These are phyloP conservation scores for Aspergillus hiratsukae DNA, from an alignment of 2,329 filamentous ascomycete species.

Conservation along the genomic window DNA sequence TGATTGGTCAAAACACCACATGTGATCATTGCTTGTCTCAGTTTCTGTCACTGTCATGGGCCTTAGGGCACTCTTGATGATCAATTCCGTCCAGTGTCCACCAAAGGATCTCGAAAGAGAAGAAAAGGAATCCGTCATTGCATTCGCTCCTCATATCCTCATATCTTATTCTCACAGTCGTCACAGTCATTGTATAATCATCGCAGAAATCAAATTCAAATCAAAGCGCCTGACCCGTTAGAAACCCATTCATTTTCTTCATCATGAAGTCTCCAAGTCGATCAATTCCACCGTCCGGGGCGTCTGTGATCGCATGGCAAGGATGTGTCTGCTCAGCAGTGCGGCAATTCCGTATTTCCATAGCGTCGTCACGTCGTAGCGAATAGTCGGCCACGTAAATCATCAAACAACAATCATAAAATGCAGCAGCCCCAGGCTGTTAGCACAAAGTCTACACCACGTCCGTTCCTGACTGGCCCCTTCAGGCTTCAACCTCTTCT, in stretches of 20 bases:
- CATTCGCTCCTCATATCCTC: background rate
- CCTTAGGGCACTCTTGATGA: background rate
- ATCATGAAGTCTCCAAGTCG: background rate
- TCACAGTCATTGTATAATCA: background rate
- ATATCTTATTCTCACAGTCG: background rate
- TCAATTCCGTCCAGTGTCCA: background rate
- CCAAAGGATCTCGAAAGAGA: background rate
- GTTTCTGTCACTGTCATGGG: background rate
- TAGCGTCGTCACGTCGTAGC: background rate
- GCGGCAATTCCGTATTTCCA: background rate
- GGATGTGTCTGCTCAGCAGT: background rate
- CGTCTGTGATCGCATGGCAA: background rate
- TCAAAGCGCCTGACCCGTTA: background rate
- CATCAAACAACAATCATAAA: background rate
- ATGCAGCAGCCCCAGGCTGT: background rate
- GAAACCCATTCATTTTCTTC: background rate
- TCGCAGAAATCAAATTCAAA: background rate
- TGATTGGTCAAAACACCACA: background rate
- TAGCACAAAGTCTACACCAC: background rate
- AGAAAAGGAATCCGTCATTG: background rate
- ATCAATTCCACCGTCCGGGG: background rate
- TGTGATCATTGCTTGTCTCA: background rate
- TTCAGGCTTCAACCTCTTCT: constrained; percentile 34
- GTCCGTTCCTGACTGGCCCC: background rate
- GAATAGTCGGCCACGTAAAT: background rate